Conservation (phyloP, 2,329 filamentous ascomycete genomes). For the Trichoderma koningiopsis region DNA sequence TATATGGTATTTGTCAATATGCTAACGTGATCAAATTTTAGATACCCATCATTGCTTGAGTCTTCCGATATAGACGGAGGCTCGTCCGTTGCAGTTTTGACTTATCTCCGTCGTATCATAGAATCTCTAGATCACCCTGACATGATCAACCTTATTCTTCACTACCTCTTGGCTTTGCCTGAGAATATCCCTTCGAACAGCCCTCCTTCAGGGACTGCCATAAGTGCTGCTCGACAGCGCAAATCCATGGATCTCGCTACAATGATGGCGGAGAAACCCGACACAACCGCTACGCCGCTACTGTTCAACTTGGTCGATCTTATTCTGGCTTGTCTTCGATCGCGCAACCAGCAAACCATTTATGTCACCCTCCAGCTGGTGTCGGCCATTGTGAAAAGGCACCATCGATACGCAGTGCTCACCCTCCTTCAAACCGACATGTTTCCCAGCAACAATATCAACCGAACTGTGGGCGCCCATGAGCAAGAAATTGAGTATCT, state of each 20-base stretch:
- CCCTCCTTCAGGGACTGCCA: constrained; percentile 50
- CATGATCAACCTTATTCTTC: constrained; percentile 89
- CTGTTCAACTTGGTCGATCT: constrained; percentile 94
- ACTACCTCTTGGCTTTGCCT: constrained; percentile 84
- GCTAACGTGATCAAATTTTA: constrained; percentile 39
- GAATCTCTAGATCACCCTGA: constrained; percentile 91
- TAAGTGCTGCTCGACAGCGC: constrained; percentile 73
- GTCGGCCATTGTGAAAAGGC: constrained; percentile 81
- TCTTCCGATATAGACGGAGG: constrained; percentile 97
- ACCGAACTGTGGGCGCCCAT: constrained; percentile 72
- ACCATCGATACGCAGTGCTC: constrained; percentile 82
- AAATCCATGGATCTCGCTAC: constrained; percentile 88
- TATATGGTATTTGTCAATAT: background rate
- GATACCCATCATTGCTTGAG: constrained; percentile 92
- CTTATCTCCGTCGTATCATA: constrained; percentile 86
- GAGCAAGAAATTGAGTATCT: constrained; percentile 74
- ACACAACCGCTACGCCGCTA: constrained; percentile 74
- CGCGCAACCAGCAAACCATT: constrained; percentile 84
- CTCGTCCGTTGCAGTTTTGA: constrained; percentile 92
- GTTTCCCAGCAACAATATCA: constrained; percentile 54
- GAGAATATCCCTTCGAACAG: constrained; percentile 49
- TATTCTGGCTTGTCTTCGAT: constrained; percentile 80
- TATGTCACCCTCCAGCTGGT: constrained; percentile 85
- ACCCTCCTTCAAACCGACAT: constrained; percentile 72
- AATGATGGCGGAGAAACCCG: constrained; percentile 73